Evolutionary conservation across 495 filamentous ascomycete genomes (phyloP).

Genomic region (Aspergillus saccharolyticus): DNA sequence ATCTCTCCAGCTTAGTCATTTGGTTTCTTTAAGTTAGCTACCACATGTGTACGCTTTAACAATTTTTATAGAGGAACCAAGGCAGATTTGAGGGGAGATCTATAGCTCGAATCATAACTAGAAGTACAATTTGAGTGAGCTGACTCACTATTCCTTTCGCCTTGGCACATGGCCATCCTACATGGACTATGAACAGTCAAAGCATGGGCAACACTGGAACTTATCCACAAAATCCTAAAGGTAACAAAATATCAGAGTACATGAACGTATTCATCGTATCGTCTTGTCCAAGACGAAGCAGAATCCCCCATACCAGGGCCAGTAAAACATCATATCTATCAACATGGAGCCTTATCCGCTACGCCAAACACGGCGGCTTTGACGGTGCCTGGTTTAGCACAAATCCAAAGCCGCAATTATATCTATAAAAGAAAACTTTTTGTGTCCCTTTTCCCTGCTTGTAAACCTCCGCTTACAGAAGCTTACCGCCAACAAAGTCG

Average conservation of each 20-base stretch:
- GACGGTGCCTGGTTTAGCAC: conserved; percentile 16
- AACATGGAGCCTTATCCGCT: conserved; percentile 28
- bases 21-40: no score
- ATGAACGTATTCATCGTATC: conserved; percentile 19
- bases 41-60: no score
- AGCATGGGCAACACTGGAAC: conserved; percentile 7
- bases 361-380: conserved; percentile 24
- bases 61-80: no score
- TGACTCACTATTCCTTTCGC: conserved; percentile 25
- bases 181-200: conserved; percentile 14
- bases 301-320: conserved; percentile 16
- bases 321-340: conserved; percentile 30
- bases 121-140: conserved; percentile 1
- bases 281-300: conserved; percentile 11
- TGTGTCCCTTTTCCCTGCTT: conserved; percentile 17
- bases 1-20: no score
- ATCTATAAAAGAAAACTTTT: conserved; percentile 23
- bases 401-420: conserved; percentile 19
- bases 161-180: conserved; percentile 28
- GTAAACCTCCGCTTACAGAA: conserved; percentile 55
- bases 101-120: conserved; percentile 12
- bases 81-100: not conserved
- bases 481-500: conserved; percentile 87
- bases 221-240: conserved; percentile 15
- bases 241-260: conserved; percentile 13